Evolutionary conservation across 805 yeast species (phyloP).

Genomic region (Teunomyces barrocoloradensis): DNA sequence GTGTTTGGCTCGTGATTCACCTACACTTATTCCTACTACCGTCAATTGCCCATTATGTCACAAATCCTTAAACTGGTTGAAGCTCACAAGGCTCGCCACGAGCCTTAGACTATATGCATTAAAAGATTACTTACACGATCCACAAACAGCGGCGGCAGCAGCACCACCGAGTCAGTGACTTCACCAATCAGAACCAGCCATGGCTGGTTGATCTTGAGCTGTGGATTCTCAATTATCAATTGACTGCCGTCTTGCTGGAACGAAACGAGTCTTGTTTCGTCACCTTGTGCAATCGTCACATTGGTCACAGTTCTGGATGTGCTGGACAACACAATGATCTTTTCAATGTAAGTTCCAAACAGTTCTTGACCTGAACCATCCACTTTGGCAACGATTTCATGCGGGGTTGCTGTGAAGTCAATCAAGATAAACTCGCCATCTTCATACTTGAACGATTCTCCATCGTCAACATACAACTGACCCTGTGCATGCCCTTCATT

Average conservation of each 20-base stretch:
- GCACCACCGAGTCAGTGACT: not conserved
- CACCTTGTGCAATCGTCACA: conserved; percentile 35
- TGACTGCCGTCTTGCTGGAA: not conserved
- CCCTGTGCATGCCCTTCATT: conserved; percentile 52
- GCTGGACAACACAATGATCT: conserved; percentile 49
- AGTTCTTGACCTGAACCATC: conserved; percentile 2
- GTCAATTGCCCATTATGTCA: conserved; percentile 18
- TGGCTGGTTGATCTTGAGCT: conserved; percentile 39
- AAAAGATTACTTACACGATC: conserved; percentile 8
- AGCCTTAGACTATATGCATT: conserved; percentile 17
- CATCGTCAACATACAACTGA: conserved; percentile 77
- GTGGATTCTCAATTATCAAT: conserved; percentile 48
- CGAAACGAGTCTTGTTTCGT: conserved; percentile 1
- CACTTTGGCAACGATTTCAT: conserved; percentile 20
- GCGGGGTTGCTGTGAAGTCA: conserved; percentile 36
- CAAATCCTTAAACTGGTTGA: conserved; percentile 15
- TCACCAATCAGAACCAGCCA: conserved; percentile 44
- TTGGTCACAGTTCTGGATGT: conserved; percentile 9
- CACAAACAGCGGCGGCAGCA: not conserved
- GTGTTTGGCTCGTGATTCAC: conserved; percentile 31
- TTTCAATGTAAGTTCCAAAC: conserved; percentile 43
- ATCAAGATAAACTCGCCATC: conserved; percentile 50
- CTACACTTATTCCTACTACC: conserved; percentile 1
- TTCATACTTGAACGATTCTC: conserved; percentile 60
- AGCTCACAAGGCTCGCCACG: conserved; percentile 20